Evolutionary conservation across 1,284 basidiomycete species (phyloP), one percentile per base, ranked within the genome.

Genomic region (Puccinia novopanici): DNA sequence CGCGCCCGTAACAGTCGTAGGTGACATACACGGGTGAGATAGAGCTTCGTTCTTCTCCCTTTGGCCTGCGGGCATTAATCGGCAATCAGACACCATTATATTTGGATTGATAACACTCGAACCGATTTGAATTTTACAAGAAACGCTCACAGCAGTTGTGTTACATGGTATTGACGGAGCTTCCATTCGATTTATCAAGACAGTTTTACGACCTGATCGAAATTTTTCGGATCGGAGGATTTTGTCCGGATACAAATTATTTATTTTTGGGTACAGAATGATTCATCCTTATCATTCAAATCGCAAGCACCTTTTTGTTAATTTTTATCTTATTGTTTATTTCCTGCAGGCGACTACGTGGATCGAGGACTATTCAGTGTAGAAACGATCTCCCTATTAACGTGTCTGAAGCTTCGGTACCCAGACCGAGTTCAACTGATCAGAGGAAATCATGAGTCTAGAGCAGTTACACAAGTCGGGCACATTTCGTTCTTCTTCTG

Each of bases 201-300:
- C 96, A 99, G 89, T 99, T 99, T 87, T 97, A 99, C 88, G 97
- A 99, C 88, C 89, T 99, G 84, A 93, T 99, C 85, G 96, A 99
- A 87, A 98, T 99, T 86, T 99, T 99, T 85, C 90, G 95, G 72
- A 99, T 99, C 89, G 96, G 97, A 70, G 96, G 96, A 54, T 94
- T 94, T 84, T 93, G 94, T 2, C 96, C 96, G 2, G 89, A 95
- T 84, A 99, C 96, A 48, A 99, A 99, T 86, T 99, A 99, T 87
- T 90, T 99, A 82, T 98, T 98, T 86, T 90, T 98, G 52, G 95
- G 94, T 94, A 84, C n/a, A n/a, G n/a, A n/a, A n/a, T n/a, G n/a
- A 83, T 91, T 88, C 75, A 40, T 81, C 68, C 15, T 45, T 42
- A 68, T 73, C 59, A 42, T 34, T 59, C 42, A 63, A 24, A 72